Evolutionary conservation across 2,329 filamentous ascomycete species (phyloP), one percentile per base, ranked within the genome.

Genomic region (Neonectria ditissima): DNA sequence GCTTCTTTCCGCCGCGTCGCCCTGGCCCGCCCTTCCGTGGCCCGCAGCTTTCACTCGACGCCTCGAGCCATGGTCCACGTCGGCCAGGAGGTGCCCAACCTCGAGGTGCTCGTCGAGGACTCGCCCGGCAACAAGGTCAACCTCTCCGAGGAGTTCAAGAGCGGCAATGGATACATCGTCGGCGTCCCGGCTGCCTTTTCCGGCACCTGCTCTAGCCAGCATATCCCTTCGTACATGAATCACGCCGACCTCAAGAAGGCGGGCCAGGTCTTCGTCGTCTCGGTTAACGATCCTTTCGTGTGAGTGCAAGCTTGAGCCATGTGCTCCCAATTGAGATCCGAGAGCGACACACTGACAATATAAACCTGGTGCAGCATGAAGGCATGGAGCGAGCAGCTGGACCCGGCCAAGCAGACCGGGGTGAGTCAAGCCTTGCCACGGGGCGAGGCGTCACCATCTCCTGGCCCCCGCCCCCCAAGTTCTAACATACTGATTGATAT

Each of bases 241-340:
- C 91, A 93, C 76, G 86, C 90, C 59, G 89, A 90, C 77, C 85
- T 97, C 72, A 92, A 92, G 81, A 84, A 90, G 65, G 93, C 92
- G 30, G 94, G 94, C 52, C 85, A 91, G 74, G 92, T 97, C 48
- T 97, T 97, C 75, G 93, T 98, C 43, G 89, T 98, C 60, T 90
- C 92, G 16, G 94, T 97, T 76, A 98, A 98, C 77, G 95, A 98
- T 78, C 88, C 94, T 20, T 97, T 97, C 78, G 94, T 97, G 92
- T 97, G 84, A 80, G 92, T 81, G 45, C 30, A 14, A 13, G 6
- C 10, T 3, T 22, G 3, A 11, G 9, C n/a, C 22, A 6, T 26
- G 54, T n/a, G 9, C n/a, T n/a, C 2, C 4, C 28, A 44, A 47
- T 62, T 48, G 59, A 18, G 14, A 5, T 10, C 13, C 14, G 7